Conservation (phyloP, 148 eudicot species). For the Suaeda aralocaspica region DNA sequence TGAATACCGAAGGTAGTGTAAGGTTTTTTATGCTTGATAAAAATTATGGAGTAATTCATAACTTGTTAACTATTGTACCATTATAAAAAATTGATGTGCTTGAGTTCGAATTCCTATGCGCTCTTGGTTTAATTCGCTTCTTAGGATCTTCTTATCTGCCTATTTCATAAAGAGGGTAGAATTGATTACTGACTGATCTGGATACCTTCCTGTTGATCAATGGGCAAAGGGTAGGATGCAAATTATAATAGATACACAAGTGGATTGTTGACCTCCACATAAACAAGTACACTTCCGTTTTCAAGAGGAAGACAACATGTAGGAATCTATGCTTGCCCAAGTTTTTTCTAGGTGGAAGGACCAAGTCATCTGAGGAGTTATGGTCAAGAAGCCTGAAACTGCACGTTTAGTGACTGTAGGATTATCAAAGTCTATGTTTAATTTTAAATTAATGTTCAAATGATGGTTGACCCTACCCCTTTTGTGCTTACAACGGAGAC, state of each 20-base stretch:
- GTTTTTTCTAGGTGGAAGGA: conserved; percentile 1
- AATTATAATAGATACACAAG: background rate
- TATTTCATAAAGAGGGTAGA: background rate
- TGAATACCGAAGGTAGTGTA: conserved; percentile 41
- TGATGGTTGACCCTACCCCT: background rate
- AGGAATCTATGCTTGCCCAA: background rate
- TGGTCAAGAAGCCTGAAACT: conserved; percentile 1
- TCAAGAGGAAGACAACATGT: background rate
- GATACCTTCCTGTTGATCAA: background rate
- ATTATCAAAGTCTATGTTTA: too few species aligned
- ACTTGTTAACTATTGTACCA: too few species aligned
- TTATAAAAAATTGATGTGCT: background rate
- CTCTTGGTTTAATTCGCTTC: background rate
- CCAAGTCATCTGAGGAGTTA: background rate
- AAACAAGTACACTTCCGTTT: background rate
- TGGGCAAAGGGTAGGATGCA: background rate
- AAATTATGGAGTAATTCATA: too few species aligned
- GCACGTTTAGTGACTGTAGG: too few species aligned
- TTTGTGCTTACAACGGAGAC: background rate
- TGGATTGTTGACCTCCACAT: background rate
- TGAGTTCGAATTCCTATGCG: background rate
- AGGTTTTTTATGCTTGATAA: too few species aligned
- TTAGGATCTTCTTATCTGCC: background rate
- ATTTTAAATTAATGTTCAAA: too few species aligned
- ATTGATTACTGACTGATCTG: background rate